Base-by-base conservation (phyloP, 441 rosid species). In the Iberis amara region DNA sequence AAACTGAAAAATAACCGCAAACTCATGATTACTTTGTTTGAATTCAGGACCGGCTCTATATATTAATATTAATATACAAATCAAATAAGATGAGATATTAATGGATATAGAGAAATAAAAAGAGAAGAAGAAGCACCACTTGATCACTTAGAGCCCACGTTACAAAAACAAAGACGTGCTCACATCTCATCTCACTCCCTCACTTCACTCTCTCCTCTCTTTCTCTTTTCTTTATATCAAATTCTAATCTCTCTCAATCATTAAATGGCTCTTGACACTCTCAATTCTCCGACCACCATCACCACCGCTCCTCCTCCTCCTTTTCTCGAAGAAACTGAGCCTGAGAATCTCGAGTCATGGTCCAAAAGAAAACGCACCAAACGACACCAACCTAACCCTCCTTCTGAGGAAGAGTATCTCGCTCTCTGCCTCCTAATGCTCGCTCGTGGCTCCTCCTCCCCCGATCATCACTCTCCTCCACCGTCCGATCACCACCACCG, bases 351-450 rank as follows among this genome's bases (percentile, higher is more conserved):
- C 0, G 73, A 68, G n/a, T 42, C 76, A 13, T 59, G 66, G 68
- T 45, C 65, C 7, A 68, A 65, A 44, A 53, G 71, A 18, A 73
- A 73, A 45, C 60, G 76, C 10, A 55, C 71, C 0, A 82, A 73
- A 27, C 79, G 86, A 2, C 66, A 61, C 27, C 80, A 18, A 11
- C 9, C 64, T 0, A 37, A 64, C 36, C 59, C 76, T 13, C 59
- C 71, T 5, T 33, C 71, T 1, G 79, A 75, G 24, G 83, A 78
- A 6, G 83, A 78, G 51, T 78, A 78, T 40, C 62, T 78, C 4
- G 83, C 80, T 60, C 58, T 78, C 9, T 75, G 80, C 55, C 80
- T 78, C 52, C 75, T 78, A 57, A 75, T 63, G 78, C 74, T 78
- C 7, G 80, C 83, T 53, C 72, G 68, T 26, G 80, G 73, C 58